Evolutionary conservation across 257 asterid species (phyloP).

Genomic region (Agastache rugosa): DNA sequence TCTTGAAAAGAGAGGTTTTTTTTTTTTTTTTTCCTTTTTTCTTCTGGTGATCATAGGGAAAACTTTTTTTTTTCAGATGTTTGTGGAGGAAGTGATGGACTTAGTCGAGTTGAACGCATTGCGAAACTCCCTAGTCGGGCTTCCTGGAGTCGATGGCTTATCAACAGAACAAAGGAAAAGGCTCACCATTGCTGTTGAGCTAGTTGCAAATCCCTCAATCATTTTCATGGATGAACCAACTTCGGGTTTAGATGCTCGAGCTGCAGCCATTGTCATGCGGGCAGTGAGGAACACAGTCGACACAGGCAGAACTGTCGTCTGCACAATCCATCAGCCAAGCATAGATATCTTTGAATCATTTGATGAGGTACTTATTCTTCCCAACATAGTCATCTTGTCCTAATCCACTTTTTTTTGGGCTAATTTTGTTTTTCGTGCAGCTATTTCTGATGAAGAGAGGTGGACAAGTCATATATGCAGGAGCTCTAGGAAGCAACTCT

Average conservation of each 20-base stretch:
- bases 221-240: conserved; percentile 86
- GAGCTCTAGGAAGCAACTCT: conserved; percentile 66
- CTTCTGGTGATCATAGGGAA: not conserved
- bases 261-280: conserved; percentile 79
- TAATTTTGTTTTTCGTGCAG: conserved; percentile 35
- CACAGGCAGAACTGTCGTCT: conserved; percentile 73
- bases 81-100: conserved; percentile 81
- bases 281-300: conserved; percentile 75
- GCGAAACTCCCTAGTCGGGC: conserved; percentile 62
- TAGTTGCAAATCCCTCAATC: conserved; percentile 73
- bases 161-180: conserved; percentile 73
- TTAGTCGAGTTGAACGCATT: conserved; percentile 59
- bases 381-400: not conserved
- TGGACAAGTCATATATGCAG: conserved; percentile 73
- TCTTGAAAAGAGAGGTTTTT: not conserved
- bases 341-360: conserved; percentile 73
- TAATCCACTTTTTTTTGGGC: not conserved
- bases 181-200: conserved; percentile 72
- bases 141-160: conserved; percentile 71
- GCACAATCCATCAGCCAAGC: conserved; percentile 81
- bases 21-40: not conserved
- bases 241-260: conserved; percentile 74
- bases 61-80: conserved; percentile 61
- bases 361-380: conserved; percentile 55
- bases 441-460: conserved; percentile 71